Evolutionary conservation across 345 rosid species (phyloP), one percentile per base, ranked within the genome.

Genomic region (Punica granatum): DNA sequence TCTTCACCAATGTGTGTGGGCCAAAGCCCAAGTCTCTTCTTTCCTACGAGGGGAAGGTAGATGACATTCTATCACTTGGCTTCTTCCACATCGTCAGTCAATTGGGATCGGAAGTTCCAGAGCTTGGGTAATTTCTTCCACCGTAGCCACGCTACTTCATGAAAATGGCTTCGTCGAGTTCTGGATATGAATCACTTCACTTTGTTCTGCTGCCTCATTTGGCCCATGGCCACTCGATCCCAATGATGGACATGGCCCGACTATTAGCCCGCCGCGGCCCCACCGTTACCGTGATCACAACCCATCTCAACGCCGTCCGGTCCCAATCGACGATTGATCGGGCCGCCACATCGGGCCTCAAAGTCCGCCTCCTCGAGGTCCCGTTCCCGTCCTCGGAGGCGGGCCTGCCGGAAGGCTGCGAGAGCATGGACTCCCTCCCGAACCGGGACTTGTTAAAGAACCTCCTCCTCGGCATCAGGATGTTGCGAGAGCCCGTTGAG

Each of bases 171-270:
- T 14, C 32, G 34, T 3, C 16, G 19, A 26, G 19, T 15, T 10
- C 48, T 36, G 65, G n/a, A 7, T 35, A 59, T 19, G 36, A 41
- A 16, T 63, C 68, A 42, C 75, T 67, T 25, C 87, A 85, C 64
- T 82, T 85, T 67, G 71, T 81, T 51, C 60, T 85, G 15, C 36
- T 85, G 30, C 87, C 90, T 2, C 77, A 80, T 3, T 63, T 83
- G 77, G 75, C 85, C 12, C 89, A 75, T 18, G 83, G 89, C 41
- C 87, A 85, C 75, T 67, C 78, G 70, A 75, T 81, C 31, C 87
- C 87, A 7, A 73, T 83, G 74, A 54, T 73, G 12, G 90, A 85
- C 68, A 70, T 83, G 67, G 87, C 82, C 11, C 74, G 49, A 21
- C 64, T 83, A 6, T 41, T 85, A n/a, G 82, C 90, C 18, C 67